Evolutionary conservation across 129 eudicot genomes (phyloP), one percentile per base, ranked within the genome.

Genomic region (Artemisia annua): DNA sequence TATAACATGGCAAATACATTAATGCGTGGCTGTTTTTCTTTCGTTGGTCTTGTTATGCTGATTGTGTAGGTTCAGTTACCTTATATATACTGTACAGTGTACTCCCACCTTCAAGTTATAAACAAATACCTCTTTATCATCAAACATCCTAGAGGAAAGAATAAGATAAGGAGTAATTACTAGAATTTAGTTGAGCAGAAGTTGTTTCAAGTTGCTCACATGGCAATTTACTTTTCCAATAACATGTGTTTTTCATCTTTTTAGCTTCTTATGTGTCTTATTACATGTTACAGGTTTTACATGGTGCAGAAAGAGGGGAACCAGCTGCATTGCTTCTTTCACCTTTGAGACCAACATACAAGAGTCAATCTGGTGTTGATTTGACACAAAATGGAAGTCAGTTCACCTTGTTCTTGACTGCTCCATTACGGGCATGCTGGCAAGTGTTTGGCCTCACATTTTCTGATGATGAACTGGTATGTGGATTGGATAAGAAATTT

Each of bases 261-360:
- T 11, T 44, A 70, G 78, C 20, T 60, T 66, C 82, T 75, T 70
- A 70, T 72, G 65, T 64, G 56, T 13, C 57, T 24, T 54, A 8
- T 39, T 51, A 17, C 53, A 26, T 63, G 48, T 30, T 81, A 50
- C 97, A 94, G 98, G 92, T 88, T 83, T 57, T 94, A 68, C 97
- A 88, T 75, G 98, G 98, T 52, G 87, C 91, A 53, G 98, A 94
- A 86, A 90, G 93, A 74, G 97, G 98, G 22, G 98, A 94, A 82
- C 75, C 96, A 50, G 87, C 84, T 48, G 96, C 96, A 35, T 61
- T 94, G 68, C 80, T 94, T 75, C 97, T 94, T 79, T 90, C 98
- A 43, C 98, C 97, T 66, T 66, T 83, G 69, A 94, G 67, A 75
- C 85, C 96, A 75, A 90, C 93, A 64, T 88, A 79, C 71, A 94